These are phyloP conservation scores for Agrocybe chaxingu DNA, from an alignment of 768 basidiomycete species.

Conservation along the genomic window DNA sequence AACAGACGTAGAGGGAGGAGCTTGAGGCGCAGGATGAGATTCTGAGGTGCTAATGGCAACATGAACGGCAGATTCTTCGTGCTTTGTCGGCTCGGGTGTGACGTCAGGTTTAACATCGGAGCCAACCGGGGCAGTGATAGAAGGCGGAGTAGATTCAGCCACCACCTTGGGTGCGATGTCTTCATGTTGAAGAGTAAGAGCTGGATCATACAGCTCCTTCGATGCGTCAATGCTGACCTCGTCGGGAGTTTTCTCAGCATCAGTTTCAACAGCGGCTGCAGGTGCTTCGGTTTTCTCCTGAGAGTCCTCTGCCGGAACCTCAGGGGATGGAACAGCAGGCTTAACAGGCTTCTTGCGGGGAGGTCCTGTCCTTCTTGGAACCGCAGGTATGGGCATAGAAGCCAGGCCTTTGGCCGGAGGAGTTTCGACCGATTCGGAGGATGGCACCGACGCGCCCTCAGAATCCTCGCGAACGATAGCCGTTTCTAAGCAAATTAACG, in stretches of 20 bases:
- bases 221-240: too few relatives aligned
- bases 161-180: too few relatives aligned
- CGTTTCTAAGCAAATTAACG: constrained; percentile 5
- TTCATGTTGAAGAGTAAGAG: too few relatives aligned
- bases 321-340: constrained; percentile 27
- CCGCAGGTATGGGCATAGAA: constrained; percentile 73
- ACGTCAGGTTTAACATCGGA: too few relatives aligned
- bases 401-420: constrained; percentile 37
- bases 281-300: constrained; percentile 1
- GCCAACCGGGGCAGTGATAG: too few relatives aligned
- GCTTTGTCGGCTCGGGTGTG: too few relatives aligned
- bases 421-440: constrained; percentile 23
- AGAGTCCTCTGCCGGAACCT: constrained; percentile 18
- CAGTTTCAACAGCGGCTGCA: background rate
- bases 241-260: background rate
- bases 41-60: too few relatives aligned
- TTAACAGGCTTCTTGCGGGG: constrained; percentile 66
- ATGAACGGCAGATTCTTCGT: too few relatives aligned
- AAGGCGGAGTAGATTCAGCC: too few relatives aligned
- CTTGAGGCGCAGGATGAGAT: too few relatives aligned
- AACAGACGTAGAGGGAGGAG: too few relatives aligned
- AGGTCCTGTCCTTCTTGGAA: constrained; percentile 70
- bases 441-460: constrained; percentile 21
- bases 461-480: constrained; percentile 22
- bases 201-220: too few relatives aligned